A percentile compares a stretch with the other conserved stretches of the same genome.
Conservation (phyloP, 2,329 filamentous ascomycete genomes). For the Pyrenophora teres region DNA sequence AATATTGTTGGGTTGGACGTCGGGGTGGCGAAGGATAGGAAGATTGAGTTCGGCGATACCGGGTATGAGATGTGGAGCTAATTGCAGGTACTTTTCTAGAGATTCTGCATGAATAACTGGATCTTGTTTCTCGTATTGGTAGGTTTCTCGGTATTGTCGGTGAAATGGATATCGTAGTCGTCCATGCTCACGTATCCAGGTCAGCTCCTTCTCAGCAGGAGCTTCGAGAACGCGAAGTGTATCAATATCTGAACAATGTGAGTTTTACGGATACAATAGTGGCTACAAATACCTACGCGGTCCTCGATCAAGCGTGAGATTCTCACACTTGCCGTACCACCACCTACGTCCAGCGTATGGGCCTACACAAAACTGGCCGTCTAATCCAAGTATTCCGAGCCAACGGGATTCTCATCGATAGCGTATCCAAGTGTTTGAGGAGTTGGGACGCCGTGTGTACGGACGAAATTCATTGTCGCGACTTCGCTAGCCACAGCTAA, state of each 20-base stretch:
- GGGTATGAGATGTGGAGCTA: conserved; percentile 31
- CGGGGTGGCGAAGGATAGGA: conserved; percentile 42
- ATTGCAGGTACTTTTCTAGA: conserved; percentile 20
- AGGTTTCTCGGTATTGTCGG: conserved; percentile 27
- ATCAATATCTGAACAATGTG: conserved; percentile 16
- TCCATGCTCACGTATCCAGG: conserved; percentile 28
- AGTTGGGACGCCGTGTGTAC: conserved; percentile 28
- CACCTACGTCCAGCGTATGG: conserved; percentile 22
- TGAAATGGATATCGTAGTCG: conserved; percentile 25
- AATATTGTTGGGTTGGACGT: conserved; percentile 24
- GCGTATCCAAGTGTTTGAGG: conserved; percentile 33
- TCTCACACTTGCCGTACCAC: conserved; percentile 26
- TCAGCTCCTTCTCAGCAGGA: conserved; percentile 31
- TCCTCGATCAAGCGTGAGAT: conserved; percentile 27
- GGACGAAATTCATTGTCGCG: conserved; percentile 44
- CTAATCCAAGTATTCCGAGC: conserved; percentile 30
- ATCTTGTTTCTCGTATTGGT: conserved; percentile 28
- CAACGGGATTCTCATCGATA: conserved; percentile 25
- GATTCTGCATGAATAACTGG: conserved; percentile 21
- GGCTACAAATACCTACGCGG: conserved; percentile 22
- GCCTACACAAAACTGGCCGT: conserved; percentile 27
- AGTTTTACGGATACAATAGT: not conserved
- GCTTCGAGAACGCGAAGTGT: conserved; percentile 22
- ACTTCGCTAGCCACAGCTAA: conserved; percentile 46
- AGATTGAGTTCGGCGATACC: conserved; percentile 13